phyloP scores from a whole-genome alignment of 345 rosid genomes.

The Triadica sebifera region DNA sequence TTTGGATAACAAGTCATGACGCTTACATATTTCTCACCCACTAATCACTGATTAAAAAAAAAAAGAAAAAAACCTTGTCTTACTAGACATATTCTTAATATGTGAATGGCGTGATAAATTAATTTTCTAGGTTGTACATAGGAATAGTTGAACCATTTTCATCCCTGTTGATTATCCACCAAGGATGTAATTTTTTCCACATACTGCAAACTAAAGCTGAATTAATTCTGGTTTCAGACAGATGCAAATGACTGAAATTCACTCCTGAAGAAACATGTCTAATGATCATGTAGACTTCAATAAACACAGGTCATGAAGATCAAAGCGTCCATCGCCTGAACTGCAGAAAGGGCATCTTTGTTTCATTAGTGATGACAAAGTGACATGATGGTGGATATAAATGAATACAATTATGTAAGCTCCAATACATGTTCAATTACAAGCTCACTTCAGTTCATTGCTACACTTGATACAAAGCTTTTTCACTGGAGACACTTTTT shows the following conservation, averaged over 20 bases:
- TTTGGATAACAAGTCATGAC: background rate
- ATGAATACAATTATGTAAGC: too few species aligned
- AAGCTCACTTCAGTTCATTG: too few species aligned
- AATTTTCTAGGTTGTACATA: background rate
- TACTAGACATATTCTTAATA: background rate
- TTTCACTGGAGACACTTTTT: too few species aligned
- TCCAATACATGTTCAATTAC: too few species aligned
- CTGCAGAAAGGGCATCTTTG: background rate
- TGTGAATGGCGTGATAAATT: background rate
- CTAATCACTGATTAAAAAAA: background rate
- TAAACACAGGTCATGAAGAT: background rate
- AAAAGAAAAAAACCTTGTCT: background rate
- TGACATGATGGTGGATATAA: too few species aligned
- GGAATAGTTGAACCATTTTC: too few species aligned
- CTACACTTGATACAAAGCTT: too few species aligned
- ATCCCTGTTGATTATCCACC: background rate
- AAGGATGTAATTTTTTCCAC: background rate
- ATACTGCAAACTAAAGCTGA: background rate
- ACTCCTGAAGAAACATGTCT: background rate
- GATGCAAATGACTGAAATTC: background rate
- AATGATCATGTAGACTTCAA: background rate
- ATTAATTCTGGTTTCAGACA: background rate
- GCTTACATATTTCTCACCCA: background rate
- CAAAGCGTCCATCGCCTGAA: background rate
- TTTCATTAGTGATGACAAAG: too few species aligned